Evolutionary conservation across 441 rosid genomes (phyloP).

Genomic region (Cnidoscolus chayamansa): DNA sequence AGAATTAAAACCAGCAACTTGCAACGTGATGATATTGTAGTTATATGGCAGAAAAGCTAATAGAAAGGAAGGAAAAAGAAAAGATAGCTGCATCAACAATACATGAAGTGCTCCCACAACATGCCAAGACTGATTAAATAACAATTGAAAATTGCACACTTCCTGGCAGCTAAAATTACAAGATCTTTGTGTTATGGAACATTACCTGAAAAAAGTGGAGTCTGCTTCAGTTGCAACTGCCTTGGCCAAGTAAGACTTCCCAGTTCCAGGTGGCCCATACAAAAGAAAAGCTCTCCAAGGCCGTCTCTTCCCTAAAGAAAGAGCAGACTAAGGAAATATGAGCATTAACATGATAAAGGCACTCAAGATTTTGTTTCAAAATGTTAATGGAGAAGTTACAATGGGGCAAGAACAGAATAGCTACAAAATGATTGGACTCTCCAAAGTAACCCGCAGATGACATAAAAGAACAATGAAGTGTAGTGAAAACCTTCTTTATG

Average conservation of each 20-base stretch:
- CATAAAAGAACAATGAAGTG: neutral
- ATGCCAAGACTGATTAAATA: no score
- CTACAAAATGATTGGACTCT: neutral
- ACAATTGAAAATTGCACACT: neutral
- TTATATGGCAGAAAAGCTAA: neutral
- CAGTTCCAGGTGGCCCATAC: constrained; percentile 99
- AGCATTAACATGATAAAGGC: neutral
- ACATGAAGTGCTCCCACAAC: neutral
- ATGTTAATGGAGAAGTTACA: neutral
- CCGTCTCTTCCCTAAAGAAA: constrained; percentile 69
- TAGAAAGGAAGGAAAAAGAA: neutral
- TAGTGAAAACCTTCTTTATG: neutral
- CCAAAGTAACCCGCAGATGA: neutral
- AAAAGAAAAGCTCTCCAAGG: constrained; percentile 97
- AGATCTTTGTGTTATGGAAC: neutral
- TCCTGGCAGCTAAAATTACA: neutral
- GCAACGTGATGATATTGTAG: neutral
- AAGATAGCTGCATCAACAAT: neutral
- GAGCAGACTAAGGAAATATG: neutral
- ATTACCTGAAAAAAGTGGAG: constrained; percentile 91
- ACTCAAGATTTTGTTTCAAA: neutral
- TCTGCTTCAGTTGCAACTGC: constrained; percentile 99
- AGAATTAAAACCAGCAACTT: neutral
- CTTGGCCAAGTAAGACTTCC: constrained; percentile 97
- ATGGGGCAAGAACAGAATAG: neutral